These are phyloP conservation scores for Boletus reticulatus DNA, from an alignment of 768 basidiomycete species.

Conservation along the genomic window DNA sequence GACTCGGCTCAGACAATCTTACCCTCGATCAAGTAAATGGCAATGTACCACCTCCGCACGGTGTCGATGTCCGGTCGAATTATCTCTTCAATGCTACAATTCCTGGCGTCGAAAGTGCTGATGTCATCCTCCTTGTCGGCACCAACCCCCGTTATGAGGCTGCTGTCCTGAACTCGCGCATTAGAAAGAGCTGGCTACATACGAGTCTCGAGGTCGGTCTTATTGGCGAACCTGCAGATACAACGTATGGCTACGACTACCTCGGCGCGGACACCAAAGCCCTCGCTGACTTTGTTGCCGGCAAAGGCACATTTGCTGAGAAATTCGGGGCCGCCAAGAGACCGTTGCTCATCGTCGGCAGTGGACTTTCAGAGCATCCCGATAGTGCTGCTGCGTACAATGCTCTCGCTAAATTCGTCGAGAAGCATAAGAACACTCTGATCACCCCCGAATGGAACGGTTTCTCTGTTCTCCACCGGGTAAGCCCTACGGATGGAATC, in stretches of 20 bases:
- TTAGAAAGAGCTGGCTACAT: conserved; percentile 93
- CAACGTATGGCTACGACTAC: conserved; percentile 91
- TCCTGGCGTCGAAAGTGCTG: conserved; percentile 86
- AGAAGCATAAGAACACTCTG: conserved; percentile 70
- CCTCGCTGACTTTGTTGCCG: conserved; percentile 71
- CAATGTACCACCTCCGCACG: conserved; percentile 64
- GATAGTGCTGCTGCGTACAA: conserved; percentile 81
- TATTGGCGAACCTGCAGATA: conserved; percentile 89
- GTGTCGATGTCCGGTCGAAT: conserved; percentile 90
- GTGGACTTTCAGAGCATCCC: conserved; percentile 78
- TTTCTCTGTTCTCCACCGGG: conserved; percentile 88
- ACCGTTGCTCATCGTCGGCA: conserved; percentile 92
- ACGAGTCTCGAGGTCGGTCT: conserved; percentile 82
- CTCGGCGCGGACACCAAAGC: conserved; percentile 76
- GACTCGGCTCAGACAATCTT: conserved; percentile 93
- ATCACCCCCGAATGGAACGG: conserved; percentile 94
- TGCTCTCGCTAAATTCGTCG: conserved; percentile 74
- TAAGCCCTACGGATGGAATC: conserved; percentile 34
- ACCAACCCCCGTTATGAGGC: conserved; percentile 98
- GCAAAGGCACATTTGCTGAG: conserved; percentile 75
- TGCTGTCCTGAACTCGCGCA: conserved; percentile 94
- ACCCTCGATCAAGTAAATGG: conserved; percentile 74
- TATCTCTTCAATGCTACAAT: conserved; percentile 96
- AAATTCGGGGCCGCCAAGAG: conserved; percentile 89
- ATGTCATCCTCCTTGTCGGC: conserved; percentile 89